Evolutionary conservation across 495 filamentous ascomycete genomes (phyloP), one percentile per base, ranked within the genome.

Genomic region (Aspergillus indologenus): DNA sequence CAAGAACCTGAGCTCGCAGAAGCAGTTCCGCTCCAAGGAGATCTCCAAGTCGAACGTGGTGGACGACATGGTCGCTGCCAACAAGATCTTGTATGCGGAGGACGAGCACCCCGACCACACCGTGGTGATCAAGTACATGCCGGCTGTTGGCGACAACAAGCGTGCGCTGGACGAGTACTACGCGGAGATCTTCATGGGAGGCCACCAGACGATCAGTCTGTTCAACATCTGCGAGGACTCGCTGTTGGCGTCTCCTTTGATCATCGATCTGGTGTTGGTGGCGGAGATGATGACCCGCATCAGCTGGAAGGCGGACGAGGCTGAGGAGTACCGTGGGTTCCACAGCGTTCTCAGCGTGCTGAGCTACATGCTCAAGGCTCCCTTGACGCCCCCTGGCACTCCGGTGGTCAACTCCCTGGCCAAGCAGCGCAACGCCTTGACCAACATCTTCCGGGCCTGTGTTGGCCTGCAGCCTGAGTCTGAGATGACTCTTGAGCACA

Each of bases 161-260:
- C 95, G 94, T 67, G 94, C 94, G 53, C 81, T 98, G 47, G 94
- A 98, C 68, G 94, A 98, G 79, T 98, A 98, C 83, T 96, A 96
- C 67, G 95, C 90, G 56, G 95, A 98, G 83, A 98, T 98, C 75
- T 98, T 98, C 85, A 84, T 97, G 80, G 94, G 94, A 62, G 94
- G 94, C 26, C 95, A 98, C 79, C 94, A 98, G 81, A 96, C 91
- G 63, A 98, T 98, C 75, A 93, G 89, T 64, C 81, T 98, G 75
- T 96, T 96, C 83, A 98, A 98, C 74, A 91, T 98, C 69, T 98
- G 94, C 79, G 94, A 98, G 79, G 94, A 98, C 79, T 98, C 95
- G 40, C 85, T 98, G 43, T 81, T 98, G 60, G 94, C 94, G n/a
- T 96, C 92, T 51, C 94, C 94, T 12, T 79, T 98, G 66, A 98